These are phyloP conservation scores for Ophiostoma piceae DNA, from an alignment of 2,329 filamentous ascomycete species.

Conservation along the genomic window DNA sequence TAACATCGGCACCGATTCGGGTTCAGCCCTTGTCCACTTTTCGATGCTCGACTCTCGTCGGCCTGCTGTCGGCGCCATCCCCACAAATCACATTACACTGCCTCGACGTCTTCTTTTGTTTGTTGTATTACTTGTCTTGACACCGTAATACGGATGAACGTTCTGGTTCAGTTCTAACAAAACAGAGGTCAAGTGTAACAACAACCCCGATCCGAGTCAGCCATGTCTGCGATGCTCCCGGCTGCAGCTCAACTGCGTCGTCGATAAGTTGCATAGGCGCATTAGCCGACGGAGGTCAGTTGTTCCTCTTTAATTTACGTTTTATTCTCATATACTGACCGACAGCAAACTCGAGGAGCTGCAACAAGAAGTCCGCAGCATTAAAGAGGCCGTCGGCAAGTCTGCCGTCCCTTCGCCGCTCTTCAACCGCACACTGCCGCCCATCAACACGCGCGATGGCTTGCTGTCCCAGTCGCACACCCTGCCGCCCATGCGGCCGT, in stretches of 20 bases:
- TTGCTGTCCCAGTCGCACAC: constrained; percentile 22
- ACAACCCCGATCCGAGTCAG: constrained; percentile 23
- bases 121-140: neutral
- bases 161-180: neutral
- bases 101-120: neutral
- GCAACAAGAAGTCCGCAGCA: constrained; percentile 50
- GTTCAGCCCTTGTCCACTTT: constrained; percentile 19
- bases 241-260: constrained; percentile 27
- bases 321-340: neutral
- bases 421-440: constrained; percentile 27
- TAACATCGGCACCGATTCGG: constrained; percentile 26
- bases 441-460: constrained; percentile 27
- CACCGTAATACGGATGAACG: neutral
- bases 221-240: constrained; percentile 28
- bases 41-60: neutral
- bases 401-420: constrained; percentile 25
- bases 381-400: constrained; percentile 47
- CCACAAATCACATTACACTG: neutral
- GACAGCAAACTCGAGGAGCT: constrained; percentile 51
- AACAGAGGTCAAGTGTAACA: constrained; percentile 30
- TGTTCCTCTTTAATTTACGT: neutral
- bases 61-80: constrained; percentile 4
- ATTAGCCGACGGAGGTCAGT: constrained; percentile 28
- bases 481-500: constrained; percentile 27
- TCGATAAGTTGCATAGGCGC: constrained; percentile 29